These are phyloP conservation scores for Kuraishia hungarica DNA, from an alignment of 805 yeast genomes.

Conservation along the genomic window DNA sequence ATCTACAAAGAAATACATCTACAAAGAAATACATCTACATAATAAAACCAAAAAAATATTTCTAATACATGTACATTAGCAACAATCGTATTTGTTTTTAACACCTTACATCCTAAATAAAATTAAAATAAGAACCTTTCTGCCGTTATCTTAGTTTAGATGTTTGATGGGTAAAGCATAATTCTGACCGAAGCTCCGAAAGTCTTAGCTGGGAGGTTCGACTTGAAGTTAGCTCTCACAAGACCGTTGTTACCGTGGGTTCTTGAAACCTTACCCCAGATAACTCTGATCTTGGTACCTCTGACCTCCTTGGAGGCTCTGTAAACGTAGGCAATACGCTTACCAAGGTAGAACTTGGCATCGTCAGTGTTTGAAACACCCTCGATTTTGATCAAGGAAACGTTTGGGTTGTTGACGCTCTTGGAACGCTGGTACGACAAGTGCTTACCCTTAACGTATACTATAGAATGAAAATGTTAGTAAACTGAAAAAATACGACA, in stretches of 20 bases:
- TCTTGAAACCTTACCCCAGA: slow-evolving; percentile 99
- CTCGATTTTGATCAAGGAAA: slow-evolving; percentile 94
- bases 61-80: not conserved
- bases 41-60: not conserved
- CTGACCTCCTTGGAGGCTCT: slow-evolving; percentile 96
- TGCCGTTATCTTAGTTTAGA: slow-evolving; percentile 44
- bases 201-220: slow-evolving; percentile 98
- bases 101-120: not conserved
- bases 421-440: slow-evolving; percentile 99
- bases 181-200: slow-evolving; percentile 99
- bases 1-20: not conserved
- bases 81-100: not conserved
- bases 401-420: slow-evolving; percentile 96
- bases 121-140: not conserved
- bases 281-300: slow-evolving; percentile 98
- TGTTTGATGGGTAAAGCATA: slow-evolving; percentile 99
- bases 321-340: slow-evolving; percentile 99
- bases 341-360: slow-evolving; percentile 98
- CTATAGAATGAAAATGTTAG: slow-evolving; percentile 30
- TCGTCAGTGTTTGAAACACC: slow-evolving; percentile 89
- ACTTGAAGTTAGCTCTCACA: slow-evolving; percentile 98
- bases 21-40: not conserved
- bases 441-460: slow-evolving; percentile 99
- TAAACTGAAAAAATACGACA: not conserved
- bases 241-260: slow-evolving; percentile 98